These are phyloP conservation scores for Xylaria digitata DNA, from an alignment of 2,329 filamentous ascomycete genomes.

Conservation along the genomic window DNA sequence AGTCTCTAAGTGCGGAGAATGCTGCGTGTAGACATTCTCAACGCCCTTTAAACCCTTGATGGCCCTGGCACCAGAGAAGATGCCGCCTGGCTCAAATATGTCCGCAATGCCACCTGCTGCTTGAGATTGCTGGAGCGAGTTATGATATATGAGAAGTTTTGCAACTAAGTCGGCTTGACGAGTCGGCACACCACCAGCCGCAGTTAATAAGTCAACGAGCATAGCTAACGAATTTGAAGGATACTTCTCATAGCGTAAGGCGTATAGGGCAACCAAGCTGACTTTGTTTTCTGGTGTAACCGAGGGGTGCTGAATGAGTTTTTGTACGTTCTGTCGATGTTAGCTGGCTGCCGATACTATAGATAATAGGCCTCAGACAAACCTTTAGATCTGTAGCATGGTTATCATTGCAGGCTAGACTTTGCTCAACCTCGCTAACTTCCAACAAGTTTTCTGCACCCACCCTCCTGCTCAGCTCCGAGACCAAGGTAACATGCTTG, in stretches of 20 bases:
- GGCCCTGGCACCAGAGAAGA: slow-evolving; percentile 88
- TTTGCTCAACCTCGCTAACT: slow-evolving; percentile 96
- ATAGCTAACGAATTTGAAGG: slow-evolving; percentile 85
- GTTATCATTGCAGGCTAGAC: slow-evolving; percentile 95
- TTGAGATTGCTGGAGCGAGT: slow-evolving; percentile 83
- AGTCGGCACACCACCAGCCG: slow-evolving; percentile 82
- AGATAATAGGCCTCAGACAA: slow-evolving; percentile 43
- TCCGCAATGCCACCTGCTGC: slow-evolving; percentile 85
- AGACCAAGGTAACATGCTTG: slow-evolving; percentile 96
- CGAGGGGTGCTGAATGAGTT: slow-evolving; percentile 81
- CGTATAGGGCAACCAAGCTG: slow-evolving; percentile 91
- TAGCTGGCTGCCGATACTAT: slow-evolving; percentile 35
- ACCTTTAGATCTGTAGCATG: slow-evolving; percentile 92
- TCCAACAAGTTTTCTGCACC: slow-evolving; percentile 89
- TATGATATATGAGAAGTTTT: slow-evolving; percentile 85
- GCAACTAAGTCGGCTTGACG: slow-evolving; percentile 82
- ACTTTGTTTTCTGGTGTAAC: slow-evolving; percentile 87
- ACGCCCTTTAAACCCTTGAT: slow-evolving; percentile 97
- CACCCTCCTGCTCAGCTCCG: slow-evolving; percentile 89
- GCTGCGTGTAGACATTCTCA: slow-evolving; percentile 98
- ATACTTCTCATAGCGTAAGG: slow-evolving; percentile 88
- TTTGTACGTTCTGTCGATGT: slow-evolving; percentile 76
- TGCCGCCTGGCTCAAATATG: slow-evolving; percentile 89
- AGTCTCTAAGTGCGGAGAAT: slow-evolving; percentile 86
- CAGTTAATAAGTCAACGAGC: slow-evolving; percentile 85